Evolutionary conservation across 768 basidiomycete genomes (phyloP).

Genomic region (Asterophora lycoperdoides): DNA sequence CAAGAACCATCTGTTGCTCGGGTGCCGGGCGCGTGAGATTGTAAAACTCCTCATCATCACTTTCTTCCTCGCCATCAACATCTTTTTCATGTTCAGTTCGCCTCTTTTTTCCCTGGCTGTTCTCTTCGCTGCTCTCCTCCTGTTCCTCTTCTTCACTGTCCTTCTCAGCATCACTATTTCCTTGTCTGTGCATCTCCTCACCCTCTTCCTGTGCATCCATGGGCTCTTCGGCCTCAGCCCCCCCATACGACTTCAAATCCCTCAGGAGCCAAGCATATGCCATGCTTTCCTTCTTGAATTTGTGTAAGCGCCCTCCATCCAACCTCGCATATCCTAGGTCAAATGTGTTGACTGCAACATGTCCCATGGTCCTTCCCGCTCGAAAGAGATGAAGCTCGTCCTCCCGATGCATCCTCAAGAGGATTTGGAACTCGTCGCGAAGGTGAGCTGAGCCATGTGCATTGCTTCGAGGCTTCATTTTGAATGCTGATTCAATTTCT

Average conservation of each 20-base stretch:
- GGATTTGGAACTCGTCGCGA: conserved; percentile 13
- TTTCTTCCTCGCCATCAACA: no score
- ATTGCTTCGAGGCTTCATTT: conserved; percentile 7
- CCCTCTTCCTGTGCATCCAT: no score
- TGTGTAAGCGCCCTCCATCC: not conserved
- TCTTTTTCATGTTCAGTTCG: no score
- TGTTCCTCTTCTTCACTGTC: no score
- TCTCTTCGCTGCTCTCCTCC: no score
- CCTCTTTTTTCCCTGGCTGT: no score
- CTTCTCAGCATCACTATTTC: not conserved
- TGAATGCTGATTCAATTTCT: conserved; percentile 16
- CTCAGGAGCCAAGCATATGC: not conserved
- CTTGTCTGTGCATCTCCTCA: no score
- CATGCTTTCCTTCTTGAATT: not conserved
- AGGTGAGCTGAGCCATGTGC: conserved; percentile 17
- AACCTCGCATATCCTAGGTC: conserved; percentile 9
- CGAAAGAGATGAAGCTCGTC: conserved; percentile 19
- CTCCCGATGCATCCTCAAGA: conserved; percentile 14
- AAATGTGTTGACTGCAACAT: conserved; percentile 13
- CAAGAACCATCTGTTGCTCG: no score
- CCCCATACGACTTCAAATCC: not conserved
- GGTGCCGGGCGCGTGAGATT: no score
- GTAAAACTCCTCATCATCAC: no score
- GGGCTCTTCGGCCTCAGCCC: no score
- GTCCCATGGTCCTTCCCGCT: conserved; percentile 14